Evolutionary conservation across 331 rosid genomes (phyloP), one percentile per base, ranked within the genome.

Genomic region (Stylosanthes scabra): DNA sequence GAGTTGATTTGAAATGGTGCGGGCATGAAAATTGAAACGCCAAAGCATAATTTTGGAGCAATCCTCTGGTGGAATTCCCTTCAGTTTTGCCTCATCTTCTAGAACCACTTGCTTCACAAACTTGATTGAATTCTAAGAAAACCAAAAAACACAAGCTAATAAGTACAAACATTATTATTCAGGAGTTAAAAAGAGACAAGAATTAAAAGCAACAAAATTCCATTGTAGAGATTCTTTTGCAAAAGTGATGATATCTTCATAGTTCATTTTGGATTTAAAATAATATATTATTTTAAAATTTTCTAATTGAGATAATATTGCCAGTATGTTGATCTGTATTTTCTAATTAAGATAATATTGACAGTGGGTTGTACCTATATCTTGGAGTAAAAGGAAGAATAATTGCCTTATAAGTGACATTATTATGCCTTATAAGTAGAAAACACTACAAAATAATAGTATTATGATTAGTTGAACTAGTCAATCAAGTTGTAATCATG

Each of bases 101-200:
- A 91, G 90, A 60, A 91, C 93, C 40, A 88, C 99, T 94, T 91
- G 91, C 82, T 91, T 94, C 70, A 94, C 96, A 57, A 94, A 94
- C 80, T 90, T 88, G 65, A 94, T 88, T 5, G 99, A 85, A 72
- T 89, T 86, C 99, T 94, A 28, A 25, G n/a, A 67, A 31, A 63
- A 63, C 58, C 64, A 65, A 61, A 39, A 39, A 79, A 70, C 11
- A 28, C 3, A 63, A 74, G 4, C 8, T 54, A 44, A 44, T 71
- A 63, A 80, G 63, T 11, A 12, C 63, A 60, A 75, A 56, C 69
- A 63, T 14, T 34, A 72, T 46, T 39, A 41, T n/a, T 5, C 57
- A 51, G 25, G 8, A 28, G 70, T 65, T 15, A 49, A 57, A 46
- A 64, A 10, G 13, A 37, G 60, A 54, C 3, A 69, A 77, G 57